Evolutionary conservation across 1,284 basidiomycete genomes (phyloP).

Genomic region (Sphaerobolus stellatus): DNA sequence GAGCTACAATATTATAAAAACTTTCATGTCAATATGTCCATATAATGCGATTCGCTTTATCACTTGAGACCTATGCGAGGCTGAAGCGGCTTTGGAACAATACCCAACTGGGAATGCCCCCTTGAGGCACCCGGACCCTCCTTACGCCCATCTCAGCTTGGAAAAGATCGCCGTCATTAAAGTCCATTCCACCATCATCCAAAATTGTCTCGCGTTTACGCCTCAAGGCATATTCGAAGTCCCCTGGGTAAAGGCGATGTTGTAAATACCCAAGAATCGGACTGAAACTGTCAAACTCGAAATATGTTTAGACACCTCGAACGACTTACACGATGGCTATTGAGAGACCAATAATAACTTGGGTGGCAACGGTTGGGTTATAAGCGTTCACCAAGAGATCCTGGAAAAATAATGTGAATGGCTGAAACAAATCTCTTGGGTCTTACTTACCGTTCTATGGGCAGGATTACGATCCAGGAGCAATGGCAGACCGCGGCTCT

Average conservation of each 20-base stretch:
- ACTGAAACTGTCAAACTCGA: conserved; percentile 22
- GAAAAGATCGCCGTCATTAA: no score
- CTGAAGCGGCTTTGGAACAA: no score
- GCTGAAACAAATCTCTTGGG: neutral
- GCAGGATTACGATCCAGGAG: conserved; percentile 60
- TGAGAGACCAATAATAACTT: conserved; percentile 48
- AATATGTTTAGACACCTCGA: conserved; percentile 3
- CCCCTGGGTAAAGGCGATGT: conserved; percentile 39
- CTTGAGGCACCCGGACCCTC: no score
- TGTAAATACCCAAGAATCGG: conserved; percentile 40
- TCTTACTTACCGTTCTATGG: conserved; percentile 50
- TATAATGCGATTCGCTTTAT: no score
- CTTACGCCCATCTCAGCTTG: no score
- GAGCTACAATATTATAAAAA: no score
- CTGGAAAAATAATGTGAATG: conserved; percentile 29
- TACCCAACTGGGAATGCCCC: no score
- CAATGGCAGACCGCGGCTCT: conserved; percentile 61
- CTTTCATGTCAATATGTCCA: no score
- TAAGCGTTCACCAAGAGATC: conserved; percentile 48
- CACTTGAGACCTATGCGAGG: no score
- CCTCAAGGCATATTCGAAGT: conserved; percentile 26
- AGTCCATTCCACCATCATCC: no score
- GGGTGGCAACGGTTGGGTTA: conserved; percentile 43
- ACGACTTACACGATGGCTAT: conserved; percentile 41
- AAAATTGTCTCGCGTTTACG: no score